A percentile compares a stretch with the other conserved stretches of the same genome.
These are phyloP conservation scores for Astrothelium macrocarpum DNA, from an alignment of 495 filamentous ascomycete species.

Conservation along the genomic window DNA sequence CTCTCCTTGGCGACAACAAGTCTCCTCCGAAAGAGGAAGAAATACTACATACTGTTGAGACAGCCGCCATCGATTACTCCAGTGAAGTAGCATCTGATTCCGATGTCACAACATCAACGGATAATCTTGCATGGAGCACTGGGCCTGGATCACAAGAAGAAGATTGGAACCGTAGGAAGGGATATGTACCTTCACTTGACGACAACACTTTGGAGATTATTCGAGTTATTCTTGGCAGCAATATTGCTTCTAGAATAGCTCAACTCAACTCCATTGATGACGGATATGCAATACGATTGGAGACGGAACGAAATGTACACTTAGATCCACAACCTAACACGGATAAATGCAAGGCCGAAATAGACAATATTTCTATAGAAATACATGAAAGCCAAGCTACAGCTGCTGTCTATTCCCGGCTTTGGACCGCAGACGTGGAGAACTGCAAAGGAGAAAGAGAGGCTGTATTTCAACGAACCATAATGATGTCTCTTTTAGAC, in stretches of 20 bases:
- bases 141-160: neutral
- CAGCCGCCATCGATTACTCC: neutral
- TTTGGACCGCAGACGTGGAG: neutral
- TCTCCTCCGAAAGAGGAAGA: neutral
- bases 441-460: neutral
- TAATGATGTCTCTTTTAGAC: neutral
- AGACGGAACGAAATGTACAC: neutral
- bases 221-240: neutral
- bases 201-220: neutral
- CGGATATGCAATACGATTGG: neutral
- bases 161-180: constrained; percentile 1
- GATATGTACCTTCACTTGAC: neutral
- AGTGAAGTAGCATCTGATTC: neutral
- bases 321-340: neutral
- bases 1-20: neutral
- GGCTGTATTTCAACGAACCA: neutral
- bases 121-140: neutral
- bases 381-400: neutral
- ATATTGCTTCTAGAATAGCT: neutral
- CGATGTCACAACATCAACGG: neutral
- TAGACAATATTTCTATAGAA: neutral
- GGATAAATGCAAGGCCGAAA: neutral
- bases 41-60: neutral
- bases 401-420: neutral
- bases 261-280: neutral